phyloP scores from a whole-genome alignment of 805 yeast species.

The Lachancea cidri region DNA sequence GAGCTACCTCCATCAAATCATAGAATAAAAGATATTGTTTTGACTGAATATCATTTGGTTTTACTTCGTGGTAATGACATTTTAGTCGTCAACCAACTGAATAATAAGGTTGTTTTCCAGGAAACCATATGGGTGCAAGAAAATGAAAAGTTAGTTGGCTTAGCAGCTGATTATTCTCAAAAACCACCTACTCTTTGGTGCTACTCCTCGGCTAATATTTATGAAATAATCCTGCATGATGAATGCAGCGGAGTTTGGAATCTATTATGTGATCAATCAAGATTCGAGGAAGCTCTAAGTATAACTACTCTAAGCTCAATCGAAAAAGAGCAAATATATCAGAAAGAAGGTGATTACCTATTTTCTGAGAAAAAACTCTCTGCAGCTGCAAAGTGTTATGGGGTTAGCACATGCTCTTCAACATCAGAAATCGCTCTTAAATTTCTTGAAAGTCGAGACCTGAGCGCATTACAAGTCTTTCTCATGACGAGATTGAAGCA shows the following conservation, averaged over 20 bases:
- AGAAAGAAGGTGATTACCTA: constrained; percentile 49
- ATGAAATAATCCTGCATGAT: constrained; percentile 63
- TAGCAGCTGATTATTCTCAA: constrained; percentile 43
- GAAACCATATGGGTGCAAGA: constrained; percentile 35
- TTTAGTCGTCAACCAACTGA: constrained; percentile 47
- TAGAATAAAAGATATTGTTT: constrained; percentile 36
- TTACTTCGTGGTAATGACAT: constrained; percentile 41
- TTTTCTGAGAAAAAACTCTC: constrained; percentile 30
- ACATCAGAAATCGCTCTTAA: constrained; percentile 64
- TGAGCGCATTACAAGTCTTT: constrained; percentile 43
- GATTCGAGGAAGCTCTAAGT: constrained; percentile 62
- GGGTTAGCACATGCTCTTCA: constrained; percentile 52
- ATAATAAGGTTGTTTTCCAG: constrained; percentile 41
- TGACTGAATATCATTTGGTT: constrained; percentile 53
- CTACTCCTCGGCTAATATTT: constrained; percentile 53
- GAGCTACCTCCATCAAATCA: constrained; percentile 36
- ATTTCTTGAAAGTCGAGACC: constrained; percentile 41
- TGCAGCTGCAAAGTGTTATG: constrained; percentile 54
- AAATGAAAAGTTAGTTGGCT: constrained; percentile 39
- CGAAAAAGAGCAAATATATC: constrained; percentile 45
- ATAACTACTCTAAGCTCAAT: constrained; percentile 33
- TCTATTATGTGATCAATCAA: constrained; percentile 43
- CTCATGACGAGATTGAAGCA: constrained; percentile 38
- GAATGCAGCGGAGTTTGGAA: constrained; percentile 78
- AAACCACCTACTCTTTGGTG: constrained; percentile 63